phyloP scores from a whole-genome alignment of 768 basidiomycete genomes.

The Pholiota conissans region DNA sequence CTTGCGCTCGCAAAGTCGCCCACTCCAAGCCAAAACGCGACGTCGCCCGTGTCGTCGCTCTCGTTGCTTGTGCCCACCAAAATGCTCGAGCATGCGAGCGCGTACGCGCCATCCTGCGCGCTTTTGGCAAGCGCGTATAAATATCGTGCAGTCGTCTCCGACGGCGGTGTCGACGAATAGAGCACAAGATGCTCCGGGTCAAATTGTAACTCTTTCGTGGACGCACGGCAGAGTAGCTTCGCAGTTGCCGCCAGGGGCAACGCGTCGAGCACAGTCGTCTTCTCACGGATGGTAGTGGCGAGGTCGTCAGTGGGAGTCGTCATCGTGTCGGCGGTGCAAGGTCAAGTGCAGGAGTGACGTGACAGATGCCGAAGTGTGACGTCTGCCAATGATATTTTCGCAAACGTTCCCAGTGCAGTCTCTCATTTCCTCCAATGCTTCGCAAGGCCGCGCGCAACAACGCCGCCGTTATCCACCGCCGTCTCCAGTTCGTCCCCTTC shows the following conservation, averaged over 20 bases:
- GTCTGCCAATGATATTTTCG: constrained; percentile 5
- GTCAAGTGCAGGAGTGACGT: not conserved
- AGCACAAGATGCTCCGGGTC: constrained; percentile 19
- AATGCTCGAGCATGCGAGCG: constrained; percentile 48
- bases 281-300: not conserved
- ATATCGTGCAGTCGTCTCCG: constrained; percentile 10
- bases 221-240: constrained; percentile 2
- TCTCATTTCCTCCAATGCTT: constrained; percentile 10
- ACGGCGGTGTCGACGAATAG: constrained; percentile 7
- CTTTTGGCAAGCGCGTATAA: constrained; percentile 35
- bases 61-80: constrained; percentile 55
- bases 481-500: not conserved
- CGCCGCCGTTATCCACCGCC: constrained; percentile 1
- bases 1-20: constrained; percentile 31
- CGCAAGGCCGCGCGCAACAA: constrained; percentile 9
- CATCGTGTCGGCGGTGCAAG: not conserved
- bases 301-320: no score
- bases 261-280: constrained; percentile 8
- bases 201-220: not conserved
- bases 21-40: constrained; percentile 51
- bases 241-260: constrained; percentile 13
- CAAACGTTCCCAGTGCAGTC: not conserved
- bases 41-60: constrained; percentile 55
- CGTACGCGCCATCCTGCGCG: constrained; percentile 39
- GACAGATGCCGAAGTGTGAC: constrained; percentile 5